These are phyloP conservation scores for Scutellaria baicalensis DNA, from an alignment of 257 asterid species.

Conservation along the genomic window DNA sequence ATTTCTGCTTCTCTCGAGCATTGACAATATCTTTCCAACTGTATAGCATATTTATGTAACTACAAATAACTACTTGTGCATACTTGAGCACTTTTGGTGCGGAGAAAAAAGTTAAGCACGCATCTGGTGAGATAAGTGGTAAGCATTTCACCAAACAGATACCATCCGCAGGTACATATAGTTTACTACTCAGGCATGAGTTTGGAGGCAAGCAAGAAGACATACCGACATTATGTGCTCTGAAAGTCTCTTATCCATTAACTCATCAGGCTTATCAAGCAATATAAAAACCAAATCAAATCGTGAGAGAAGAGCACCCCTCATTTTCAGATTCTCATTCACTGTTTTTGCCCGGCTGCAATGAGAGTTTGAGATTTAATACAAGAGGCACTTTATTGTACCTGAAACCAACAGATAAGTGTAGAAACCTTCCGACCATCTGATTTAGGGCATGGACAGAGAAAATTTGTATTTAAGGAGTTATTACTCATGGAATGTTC, in stretches of 20 bases:
- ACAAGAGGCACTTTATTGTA: background rate
- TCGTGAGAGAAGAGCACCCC: constrained; percentile 88
- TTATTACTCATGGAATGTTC: constrained; percentile 4
- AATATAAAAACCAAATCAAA: constrained; percentile 97
- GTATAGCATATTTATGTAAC: background rate
- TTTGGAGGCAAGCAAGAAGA: constrained; percentile 24
- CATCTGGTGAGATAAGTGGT: background rate
- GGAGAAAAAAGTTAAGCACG: background rate
- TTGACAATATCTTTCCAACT: constrained; percentile 6
- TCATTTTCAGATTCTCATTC: constrained; percentile 96
- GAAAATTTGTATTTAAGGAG: background rate
- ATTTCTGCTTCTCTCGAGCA: background rate
- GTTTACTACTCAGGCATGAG: constrained; percentile 5
- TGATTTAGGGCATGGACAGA: background rate
- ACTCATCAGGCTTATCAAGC: constrained; percentile 95
- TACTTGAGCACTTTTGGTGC: background rate
- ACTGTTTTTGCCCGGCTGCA: constrained; percentile 99
- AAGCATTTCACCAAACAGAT: background rate
- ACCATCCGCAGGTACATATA: background rate
- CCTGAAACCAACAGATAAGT: background rate
- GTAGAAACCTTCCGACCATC: constrained; percentile 5
- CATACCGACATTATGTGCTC: constrained; percentile 99
- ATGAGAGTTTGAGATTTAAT: constrained; percentile 6
- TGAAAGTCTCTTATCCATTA: constrained; percentile 87
- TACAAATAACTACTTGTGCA: background rate